Percentiles rank a stretch among this genome's conserved stretches.
phyloP scores from a whole-genome alignment of 805 yeast species.

The Ogataea siamensis region DNA sequence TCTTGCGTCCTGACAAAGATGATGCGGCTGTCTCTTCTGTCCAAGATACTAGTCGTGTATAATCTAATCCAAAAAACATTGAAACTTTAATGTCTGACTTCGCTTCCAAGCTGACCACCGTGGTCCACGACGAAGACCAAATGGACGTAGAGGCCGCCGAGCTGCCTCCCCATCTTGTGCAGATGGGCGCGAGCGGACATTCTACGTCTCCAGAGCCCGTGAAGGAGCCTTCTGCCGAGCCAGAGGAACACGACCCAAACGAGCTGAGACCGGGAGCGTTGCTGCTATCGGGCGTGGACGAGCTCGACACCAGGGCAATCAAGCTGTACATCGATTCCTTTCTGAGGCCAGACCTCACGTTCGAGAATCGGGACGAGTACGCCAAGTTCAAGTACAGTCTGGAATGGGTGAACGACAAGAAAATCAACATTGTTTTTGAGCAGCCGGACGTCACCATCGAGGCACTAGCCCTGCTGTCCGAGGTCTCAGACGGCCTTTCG shows the following conservation, averaged over 20 bases:
- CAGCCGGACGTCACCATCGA: slow-evolving; percentile 28
- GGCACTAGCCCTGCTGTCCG: slow-evolving; percentile 20
- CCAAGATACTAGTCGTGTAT: slow-evolving; percentile 4
- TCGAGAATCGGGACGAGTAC: slow-evolving; percentile 29
- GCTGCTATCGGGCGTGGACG: slow-evolving; percentile 60
- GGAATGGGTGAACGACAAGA: slow-evolving; percentile 67
- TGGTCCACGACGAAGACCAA: slow-evolving; percentile 23
- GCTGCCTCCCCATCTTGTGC: slow-evolving; percentile 28
- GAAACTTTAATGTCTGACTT: slow-evolving; percentile 19
- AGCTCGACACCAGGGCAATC: slow-evolving; percentile 57
- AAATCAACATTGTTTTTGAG: slow-evolving; percentile 54
- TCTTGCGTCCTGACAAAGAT: neutral
- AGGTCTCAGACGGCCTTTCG: slow-evolving; percentile 16
- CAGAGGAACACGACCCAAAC: slow-evolving; percentile 17
- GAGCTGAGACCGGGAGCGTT: slow-evolving; percentile 47
- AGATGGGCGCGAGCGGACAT: slow-evolving; percentile 2
- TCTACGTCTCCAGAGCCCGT: neutral
- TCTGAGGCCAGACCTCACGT: slow-evolving; percentile 35
- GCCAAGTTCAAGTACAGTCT: slow-evolving; percentile 38
- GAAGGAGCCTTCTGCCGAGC: slow-evolving; percentile 5
- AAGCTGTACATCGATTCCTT: slow-evolving; percentile 52
- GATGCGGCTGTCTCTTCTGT: neutral
- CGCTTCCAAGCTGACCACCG: slow-evolving; percentile 19
- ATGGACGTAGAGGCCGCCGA: slow-evolving; percentile 21
- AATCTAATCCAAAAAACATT: slow-evolving; percentile 4